Evolutionary conservation across 345 rosid genomes (phyloP), one percentile per base, ranked within the genome.

Genomic region (Sonneratia alba): DNA sequence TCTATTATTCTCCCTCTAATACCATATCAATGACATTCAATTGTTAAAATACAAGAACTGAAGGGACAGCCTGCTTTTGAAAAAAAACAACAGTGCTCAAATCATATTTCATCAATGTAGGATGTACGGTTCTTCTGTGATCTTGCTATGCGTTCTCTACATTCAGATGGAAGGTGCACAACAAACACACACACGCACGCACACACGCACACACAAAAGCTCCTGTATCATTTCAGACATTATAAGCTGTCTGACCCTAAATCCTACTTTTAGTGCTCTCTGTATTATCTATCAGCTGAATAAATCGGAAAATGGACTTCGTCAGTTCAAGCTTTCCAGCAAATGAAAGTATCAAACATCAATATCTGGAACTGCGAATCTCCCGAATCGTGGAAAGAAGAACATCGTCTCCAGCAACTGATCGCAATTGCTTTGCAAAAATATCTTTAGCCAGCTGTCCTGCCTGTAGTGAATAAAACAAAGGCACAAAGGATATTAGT

Each of bases 371-470:
- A 18, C 72, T 77, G 47, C 76, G 74, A 48, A 85, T 81, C 72
- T 77, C 83, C 76, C 18, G 72, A 43, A 80, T 75, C 14, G 79
- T 70, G 19, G 85, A 73, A 69, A 71, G 69, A 24, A 85, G 69
- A 51, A 70, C 74, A 42, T 73, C 73, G 75, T 85, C 84, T 36
- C 89, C 87, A 7, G 74, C 79, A 71, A 79, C 71, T 34, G 47
- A 19, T 22, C 84, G 81, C 40, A 85, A 43, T 27, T 70, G 78
- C 65, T 65, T 79, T 24, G 79, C 9, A 69, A 83, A 83, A 38
- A 48, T 56, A 77, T 80, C 72, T 56, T 61, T 81, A 37, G 82
- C 62, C 72, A 83, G 56, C 56, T 27, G 65, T 59, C 80, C 84
- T 12, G 72, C 85, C 89, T 85, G 87, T 68, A 53, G 9, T 13